phyloP scores from a whole-genome alignment of 495 filamentous ascomycete genomes.

The Neurospora sp. region DNA sequence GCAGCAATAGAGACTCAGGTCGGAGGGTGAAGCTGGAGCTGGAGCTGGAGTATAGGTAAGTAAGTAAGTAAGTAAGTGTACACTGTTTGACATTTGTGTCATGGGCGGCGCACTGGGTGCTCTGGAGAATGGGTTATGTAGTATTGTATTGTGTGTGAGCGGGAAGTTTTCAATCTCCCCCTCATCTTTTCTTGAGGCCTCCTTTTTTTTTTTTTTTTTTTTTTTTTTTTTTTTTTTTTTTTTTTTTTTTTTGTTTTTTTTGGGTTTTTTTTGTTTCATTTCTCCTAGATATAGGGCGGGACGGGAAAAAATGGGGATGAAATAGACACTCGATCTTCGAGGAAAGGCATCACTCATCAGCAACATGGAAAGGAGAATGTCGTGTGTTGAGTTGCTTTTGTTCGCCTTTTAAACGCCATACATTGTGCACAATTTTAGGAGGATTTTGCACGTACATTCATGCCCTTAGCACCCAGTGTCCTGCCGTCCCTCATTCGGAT shows the following conservation, averaged over 20 bases:
- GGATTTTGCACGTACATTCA: neutral
- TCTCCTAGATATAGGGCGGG: too few species aligned
- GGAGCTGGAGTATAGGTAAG: neutral
- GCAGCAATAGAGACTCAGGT: too few species aligned
- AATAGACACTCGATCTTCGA: neutral
- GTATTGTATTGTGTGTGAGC: neutral
- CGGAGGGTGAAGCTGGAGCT: too few species aligned
- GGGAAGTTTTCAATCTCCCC: neutral
- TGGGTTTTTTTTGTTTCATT: too few species aligned
- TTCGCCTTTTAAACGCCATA: neutral
- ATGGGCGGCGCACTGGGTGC: neutral
- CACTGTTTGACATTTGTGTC: neutral
- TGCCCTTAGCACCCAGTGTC: neutral
- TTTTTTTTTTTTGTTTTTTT: too few species aligned
- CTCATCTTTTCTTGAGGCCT: neutral
- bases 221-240: too few species aligned
- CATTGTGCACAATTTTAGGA: fast-evolving
- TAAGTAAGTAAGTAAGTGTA: neutral
- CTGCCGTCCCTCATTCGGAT: too few species aligned
- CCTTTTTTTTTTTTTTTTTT: neutral
- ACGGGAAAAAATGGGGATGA: neutral
- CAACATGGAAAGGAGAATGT: neutral
- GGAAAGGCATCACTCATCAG: neutral
- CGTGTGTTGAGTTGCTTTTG: neutral
- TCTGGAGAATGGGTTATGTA: neutral